Conservation (phyloP, 345 rosid genomes). For the Linum usitatissimum region DNA sequence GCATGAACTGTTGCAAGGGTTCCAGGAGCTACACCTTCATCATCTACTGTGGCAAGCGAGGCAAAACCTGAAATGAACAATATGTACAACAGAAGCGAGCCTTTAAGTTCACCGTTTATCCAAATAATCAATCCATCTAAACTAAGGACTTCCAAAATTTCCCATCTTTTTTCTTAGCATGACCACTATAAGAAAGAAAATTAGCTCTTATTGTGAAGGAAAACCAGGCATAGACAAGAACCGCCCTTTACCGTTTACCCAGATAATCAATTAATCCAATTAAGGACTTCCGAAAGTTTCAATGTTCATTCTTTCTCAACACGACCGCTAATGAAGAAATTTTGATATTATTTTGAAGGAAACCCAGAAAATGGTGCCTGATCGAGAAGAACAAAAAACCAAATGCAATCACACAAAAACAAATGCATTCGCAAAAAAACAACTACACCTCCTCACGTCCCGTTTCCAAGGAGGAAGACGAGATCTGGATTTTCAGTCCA, state of each 20-base stretch:
- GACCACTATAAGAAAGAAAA: no score
- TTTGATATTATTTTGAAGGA: background rate
- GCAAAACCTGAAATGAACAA: background rate
- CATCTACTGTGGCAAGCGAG: background rate
- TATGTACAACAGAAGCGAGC: no score
- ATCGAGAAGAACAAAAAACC: background rate
- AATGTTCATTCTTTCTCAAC: background rate
- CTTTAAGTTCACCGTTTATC: no score
- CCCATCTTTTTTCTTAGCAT: background rate
- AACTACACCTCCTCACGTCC: background rate
- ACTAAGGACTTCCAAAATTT: background rate
- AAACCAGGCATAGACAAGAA: background rate
- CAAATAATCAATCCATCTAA: no score
- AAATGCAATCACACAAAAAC: background rate
- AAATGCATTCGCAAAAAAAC: no score
- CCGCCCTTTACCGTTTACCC: background rate
- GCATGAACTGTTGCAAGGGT: background rate
- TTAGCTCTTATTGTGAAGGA: no score
- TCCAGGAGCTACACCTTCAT: background rate
- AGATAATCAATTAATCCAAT: background rate
- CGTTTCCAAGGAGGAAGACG: background rate
- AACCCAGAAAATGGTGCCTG: background rate
- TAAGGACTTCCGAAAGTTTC: background rate
- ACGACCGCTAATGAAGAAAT: background rate
- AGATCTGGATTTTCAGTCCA: background rate